These are phyloP conservation scores for Venturia asperata DNA, from an alignment of 2,329 filamentous ascomycete species.

Conservation along the genomic window DNA sequence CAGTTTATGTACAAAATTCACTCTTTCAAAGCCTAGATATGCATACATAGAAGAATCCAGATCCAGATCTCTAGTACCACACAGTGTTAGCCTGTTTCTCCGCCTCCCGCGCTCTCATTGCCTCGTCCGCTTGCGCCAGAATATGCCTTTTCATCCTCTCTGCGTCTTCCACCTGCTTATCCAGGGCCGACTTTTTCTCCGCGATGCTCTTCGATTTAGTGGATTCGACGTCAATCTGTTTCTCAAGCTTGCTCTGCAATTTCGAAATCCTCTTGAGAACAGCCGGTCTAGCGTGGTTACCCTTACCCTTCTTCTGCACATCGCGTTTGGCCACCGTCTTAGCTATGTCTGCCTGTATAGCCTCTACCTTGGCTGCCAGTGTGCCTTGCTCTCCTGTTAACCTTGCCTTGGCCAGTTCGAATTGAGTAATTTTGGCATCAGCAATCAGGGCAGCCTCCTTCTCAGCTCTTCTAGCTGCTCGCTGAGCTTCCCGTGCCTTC, in stretches of 20 bases:
- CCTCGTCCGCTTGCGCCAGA: not conserved
- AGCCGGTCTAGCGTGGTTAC: not conserved
- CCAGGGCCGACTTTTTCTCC: not conserved
- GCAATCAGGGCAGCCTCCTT: not conserved
- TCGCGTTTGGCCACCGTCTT: not conserved
- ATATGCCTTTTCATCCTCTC: not conserved
- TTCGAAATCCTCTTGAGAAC: not conserved
- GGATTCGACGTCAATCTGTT: not conserved
- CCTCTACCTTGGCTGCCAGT: not conserved
- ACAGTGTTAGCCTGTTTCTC: not conserved
- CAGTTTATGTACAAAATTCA: not conserved
- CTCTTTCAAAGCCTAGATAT: not conserved
- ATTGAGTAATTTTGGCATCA: not conserved
- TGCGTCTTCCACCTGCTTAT: not conserved
- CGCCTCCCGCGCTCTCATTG: not conserved
- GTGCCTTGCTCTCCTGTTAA: not conserved
- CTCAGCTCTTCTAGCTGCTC: not conserved
- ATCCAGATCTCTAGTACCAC: not conserved
- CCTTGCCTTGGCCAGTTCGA: not conserved
- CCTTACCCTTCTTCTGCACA: not conserved
- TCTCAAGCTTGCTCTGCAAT: not conserved
- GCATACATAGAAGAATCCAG: not conserved
- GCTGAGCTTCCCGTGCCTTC: constrained; percentile 4
- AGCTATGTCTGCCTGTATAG: not conserved
- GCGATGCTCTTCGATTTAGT: not conserved